phyloP scores from a whole-genome alignment of 768 basidiomycete species.

The Pisolithus albus region DNA sequence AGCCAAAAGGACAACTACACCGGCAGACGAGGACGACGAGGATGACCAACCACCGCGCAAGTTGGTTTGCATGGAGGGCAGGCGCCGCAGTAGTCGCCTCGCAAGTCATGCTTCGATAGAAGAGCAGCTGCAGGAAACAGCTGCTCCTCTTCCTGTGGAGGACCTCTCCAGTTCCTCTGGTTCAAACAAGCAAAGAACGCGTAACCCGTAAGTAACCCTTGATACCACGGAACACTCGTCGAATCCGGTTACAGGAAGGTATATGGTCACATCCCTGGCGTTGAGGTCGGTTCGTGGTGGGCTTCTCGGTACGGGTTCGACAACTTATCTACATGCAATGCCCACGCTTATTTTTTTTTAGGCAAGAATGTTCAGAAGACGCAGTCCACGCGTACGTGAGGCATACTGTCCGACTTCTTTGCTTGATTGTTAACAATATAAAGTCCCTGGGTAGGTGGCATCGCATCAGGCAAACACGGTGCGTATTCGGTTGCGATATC shows the following conservation, averaged over 20 bases:
- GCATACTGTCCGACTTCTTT: not conserved
- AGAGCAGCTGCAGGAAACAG: conserved; percentile 32
- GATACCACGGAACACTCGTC: conserved; percentile 13
- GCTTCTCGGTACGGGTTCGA: conserved; percentile 42
- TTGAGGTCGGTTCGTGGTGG: conserved; percentile 83
- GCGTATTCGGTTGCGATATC: conserved; percentile 84
- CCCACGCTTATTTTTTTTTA: conserved; percentile 11
- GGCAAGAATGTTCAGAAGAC: conserved; percentile 63
- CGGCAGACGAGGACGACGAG: conserved; percentile 14
- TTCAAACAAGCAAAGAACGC: conserved; percentile 24
- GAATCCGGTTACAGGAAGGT: conserved; percentile 45
- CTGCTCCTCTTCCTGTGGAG: conserved; percentile 34
- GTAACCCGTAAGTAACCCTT: conserved; percentile 25
- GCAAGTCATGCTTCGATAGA: conserved; percentile 52
- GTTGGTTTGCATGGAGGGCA: conserved; percentile 26
- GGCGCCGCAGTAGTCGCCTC: conserved; percentile 65
- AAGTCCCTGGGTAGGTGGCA: conserved; percentile 83
- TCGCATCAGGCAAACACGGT: conserved; percentile 52
- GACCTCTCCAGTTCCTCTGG: conserved; percentile 30
- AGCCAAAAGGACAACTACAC: conserved; percentile 38
- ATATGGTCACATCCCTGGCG: conserved; percentile 74
- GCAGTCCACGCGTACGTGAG: conserved; percentile 75
- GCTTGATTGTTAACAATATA: conserved; percentile 1
- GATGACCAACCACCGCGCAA: conserved; percentile 19
- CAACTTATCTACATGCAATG: not conserved